These are phyloP conservation scores for Ploettnerulaceae sp. DNA, from an alignment of 2,329 filamentous ascomycete species.

Conservation along the genomic window DNA sequence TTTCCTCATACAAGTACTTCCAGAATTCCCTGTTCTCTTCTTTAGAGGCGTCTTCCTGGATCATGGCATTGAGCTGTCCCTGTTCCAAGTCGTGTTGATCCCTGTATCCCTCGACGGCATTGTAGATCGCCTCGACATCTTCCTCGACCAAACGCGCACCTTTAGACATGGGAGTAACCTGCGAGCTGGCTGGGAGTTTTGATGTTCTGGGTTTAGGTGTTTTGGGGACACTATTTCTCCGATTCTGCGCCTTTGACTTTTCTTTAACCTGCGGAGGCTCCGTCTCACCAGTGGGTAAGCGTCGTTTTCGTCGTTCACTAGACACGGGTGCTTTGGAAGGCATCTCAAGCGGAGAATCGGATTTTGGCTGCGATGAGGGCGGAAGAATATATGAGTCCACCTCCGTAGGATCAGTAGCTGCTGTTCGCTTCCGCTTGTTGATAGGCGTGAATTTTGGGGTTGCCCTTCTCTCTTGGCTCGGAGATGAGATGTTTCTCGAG, in stretches of 20 bases:
- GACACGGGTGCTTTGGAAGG: constrained; percentile 6
- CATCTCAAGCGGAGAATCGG: neutral
- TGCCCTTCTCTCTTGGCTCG: constrained; percentile 10
- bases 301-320: constrained; percentile 20
- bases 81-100: constrained; percentile 41
- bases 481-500: neutral
- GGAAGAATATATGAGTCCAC: neutral
- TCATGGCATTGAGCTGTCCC: constrained; percentile 44
- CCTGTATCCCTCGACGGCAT: constrained; percentile 40
- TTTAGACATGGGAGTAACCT: neutral
- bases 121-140: constrained; percentile 4
- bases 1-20: constrained; percentile 43
- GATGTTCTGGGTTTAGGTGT: neutral
- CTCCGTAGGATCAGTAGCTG: neutral
- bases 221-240: neutral
- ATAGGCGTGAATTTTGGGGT: constrained; percentile 14
- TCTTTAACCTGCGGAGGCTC: constrained; percentile 8
- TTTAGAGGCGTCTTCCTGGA: constrained; percentile 31
- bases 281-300: constrained; percentile 18
- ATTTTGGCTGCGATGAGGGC: constrained; percentile 1
- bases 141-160: constrained; percentile 2
- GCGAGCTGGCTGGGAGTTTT: neutral
- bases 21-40: constrained; percentile 43
- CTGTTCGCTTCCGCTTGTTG: neutral
- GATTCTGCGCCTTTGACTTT: neutral